Conservation (phyloP, 2,329 filamentous ascomycete species). For the Trichoderma cornu-damae region DNA sequence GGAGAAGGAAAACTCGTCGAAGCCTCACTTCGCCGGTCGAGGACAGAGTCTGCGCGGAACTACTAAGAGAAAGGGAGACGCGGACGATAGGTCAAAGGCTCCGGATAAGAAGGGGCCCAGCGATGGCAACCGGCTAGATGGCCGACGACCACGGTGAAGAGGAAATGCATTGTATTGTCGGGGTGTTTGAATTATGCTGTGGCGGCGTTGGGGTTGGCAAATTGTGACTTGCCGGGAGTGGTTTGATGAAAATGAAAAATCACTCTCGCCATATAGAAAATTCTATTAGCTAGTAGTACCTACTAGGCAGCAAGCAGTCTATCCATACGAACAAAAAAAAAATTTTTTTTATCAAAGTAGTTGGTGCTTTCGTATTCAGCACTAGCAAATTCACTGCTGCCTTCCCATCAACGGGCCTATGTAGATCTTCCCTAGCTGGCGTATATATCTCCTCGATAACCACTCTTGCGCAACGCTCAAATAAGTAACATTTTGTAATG, state of each 20-base stretch:
- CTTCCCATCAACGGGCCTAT: background rate
- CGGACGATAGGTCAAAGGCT: conserved; percentile 43
- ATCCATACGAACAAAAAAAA: too few relatives aligned
- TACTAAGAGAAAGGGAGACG: conserved; percentile 64
- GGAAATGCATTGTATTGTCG: background rate
- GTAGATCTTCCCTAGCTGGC: background rate
- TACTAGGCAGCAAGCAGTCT: too few relatives aligned
- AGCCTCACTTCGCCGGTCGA: conserved; percentile 75
- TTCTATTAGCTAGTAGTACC: too few relatives aligned
- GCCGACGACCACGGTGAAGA: conserved; percentile 32
- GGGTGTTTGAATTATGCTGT: background rate
- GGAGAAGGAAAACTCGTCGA: conserved; percentile 57
- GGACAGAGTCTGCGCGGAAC: conserved; percentile 72
- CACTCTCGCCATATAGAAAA: conserved; percentile 5
- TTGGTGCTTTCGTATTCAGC: too few relatives aligned
- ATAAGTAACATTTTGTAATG: background rate
- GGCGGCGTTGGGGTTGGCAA: conserved; percentile 14
- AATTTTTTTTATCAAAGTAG: too few relatives aligned
- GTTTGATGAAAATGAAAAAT: background rate
- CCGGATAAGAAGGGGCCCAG: conserved; percentile 43
- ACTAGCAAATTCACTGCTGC: background rate
- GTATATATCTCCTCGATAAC: background rate
- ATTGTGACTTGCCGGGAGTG: background rate
- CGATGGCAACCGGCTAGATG: conserved; percentile 43
- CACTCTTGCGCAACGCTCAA: background rate